phyloP scores from a whole-genome alignment of 257 asterid genomes.

The Nicotiana noctiflora region DNA sequence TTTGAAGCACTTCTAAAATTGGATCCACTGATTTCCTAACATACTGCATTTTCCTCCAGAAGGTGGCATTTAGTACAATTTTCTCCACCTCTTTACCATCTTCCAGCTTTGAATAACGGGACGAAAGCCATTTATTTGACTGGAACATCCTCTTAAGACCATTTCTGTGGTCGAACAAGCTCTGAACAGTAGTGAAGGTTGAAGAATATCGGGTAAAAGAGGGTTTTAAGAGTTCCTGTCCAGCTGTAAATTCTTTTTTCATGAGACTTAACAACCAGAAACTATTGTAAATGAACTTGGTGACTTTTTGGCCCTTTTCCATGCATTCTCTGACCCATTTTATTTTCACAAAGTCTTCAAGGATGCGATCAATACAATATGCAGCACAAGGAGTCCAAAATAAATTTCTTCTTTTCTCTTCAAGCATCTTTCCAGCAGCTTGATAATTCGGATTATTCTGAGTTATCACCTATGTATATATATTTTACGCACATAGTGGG shows the following conservation, averaged over 20 bases:
- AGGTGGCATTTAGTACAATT: conserved; percentile 62
- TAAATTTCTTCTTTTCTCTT: conserved; percentile 64
- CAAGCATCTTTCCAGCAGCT: conserved; percentile 96
- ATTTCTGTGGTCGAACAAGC: conserved; percentile 68
- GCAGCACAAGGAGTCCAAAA: conserved; percentile 92
- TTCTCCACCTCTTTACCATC: conserved; percentile 83
- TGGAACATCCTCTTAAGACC: conserved; percentile 75
- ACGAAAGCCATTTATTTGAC: conserved; percentile 75
- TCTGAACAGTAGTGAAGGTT: conserved; percentile 61
- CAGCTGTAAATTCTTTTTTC: conserved; percentile 81
- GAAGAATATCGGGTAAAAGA: conserved; percentile 57
- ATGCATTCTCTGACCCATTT: conserved; percentile 64
- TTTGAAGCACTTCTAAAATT: conserved; percentile 66
- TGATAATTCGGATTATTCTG: conserved; percentile 66
- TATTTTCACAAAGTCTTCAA: conserved; percentile 59
- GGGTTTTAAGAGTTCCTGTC: conserved; percentile 67
- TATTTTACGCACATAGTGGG: neutral
- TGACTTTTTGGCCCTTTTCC: conserved; percentile 72
- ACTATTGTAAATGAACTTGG: conserved; percentile 72
- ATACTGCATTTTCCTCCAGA: conserved; percentile 74
- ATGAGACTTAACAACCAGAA: conserved; percentile 62
- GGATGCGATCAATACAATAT: conserved; percentile 63
- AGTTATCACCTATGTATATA: conserved; percentile 61
- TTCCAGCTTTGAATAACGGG: conserved; percentile 58
- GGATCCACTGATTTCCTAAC: conserved; percentile 77